These are phyloP conservation scores for Graphilbum fragrans DNA, from an alignment of 2,329 filamentous ascomycete species.

Conservation along the genomic window DNA sequence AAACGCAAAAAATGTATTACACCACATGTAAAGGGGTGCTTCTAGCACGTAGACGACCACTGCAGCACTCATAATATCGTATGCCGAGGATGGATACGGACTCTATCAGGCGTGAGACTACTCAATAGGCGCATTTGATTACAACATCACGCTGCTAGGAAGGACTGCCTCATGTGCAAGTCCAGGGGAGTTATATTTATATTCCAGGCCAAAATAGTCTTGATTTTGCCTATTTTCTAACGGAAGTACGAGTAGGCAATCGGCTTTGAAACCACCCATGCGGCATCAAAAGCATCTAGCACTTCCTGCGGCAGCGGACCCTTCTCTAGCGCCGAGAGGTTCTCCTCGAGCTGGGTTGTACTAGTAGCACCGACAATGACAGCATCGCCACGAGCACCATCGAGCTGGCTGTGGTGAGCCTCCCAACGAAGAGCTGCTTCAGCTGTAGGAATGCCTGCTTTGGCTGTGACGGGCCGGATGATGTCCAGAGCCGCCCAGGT, in stretches of 20 bases:
- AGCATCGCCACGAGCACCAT: conserved; percentile 19
- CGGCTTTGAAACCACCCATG: conserved; percentile 55
- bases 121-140: no score
- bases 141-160: no score
- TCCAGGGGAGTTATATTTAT: no score
- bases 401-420: conserved; percentile 21
- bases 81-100: no score
- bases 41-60: no score
- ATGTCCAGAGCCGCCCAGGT: conserved; percentile 17
- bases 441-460: conserved; percentile 5
- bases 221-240: no score
- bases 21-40: no score
- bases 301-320: conserved; percentile 26
- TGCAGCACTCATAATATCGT: no score
- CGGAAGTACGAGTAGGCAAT: conserved; percentile 8
- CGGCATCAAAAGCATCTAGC: conserved; percentile 49
- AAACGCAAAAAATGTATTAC: no score
- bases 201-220: no score
- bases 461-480: conserved; percentile 4
- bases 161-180: no score
- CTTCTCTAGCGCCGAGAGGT: conserved; percentile 21
- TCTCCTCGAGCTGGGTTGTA: conserved; percentile 21
- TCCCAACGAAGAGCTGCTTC: conserved; percentile 26
- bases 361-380: conserved; percentile 24
- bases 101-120: no score